Percentiles rank a stretch among this genome's conserved stretches.
phyloP scores from a whole-genome alignment of 2,329 filamentous ascomycete genomes.

The Raffaelea deltoideospora region DNA sequence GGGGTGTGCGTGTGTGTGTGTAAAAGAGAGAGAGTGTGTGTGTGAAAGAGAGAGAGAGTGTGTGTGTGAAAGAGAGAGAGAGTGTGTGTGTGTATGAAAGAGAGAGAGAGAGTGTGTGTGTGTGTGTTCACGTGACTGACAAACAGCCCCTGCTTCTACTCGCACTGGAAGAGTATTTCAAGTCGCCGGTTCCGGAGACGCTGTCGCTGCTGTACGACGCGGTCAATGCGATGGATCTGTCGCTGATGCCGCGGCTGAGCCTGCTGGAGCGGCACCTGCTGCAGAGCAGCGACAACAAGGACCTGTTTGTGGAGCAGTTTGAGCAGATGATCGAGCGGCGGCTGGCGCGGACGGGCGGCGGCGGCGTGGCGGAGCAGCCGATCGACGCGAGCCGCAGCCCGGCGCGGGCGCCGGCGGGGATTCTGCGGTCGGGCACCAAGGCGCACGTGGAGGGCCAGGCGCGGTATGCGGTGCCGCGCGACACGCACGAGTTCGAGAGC shows the following conservation, averaged over 20 bases:
- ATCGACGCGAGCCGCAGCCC: conserved; percentile 33
- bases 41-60: too few species aligned
- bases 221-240: conserved; percentile 93
- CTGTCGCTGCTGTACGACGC: conserved; percentile 78
- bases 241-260: conserved; percentile 75
- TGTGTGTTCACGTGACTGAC: neutral
- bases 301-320: conserved; percentile 96
- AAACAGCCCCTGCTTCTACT: conserved; percentile 68
- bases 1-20: too few species aligned
- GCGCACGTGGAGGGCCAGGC: conserved; percentile 46
- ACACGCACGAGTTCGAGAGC: conserved; percentile 96
- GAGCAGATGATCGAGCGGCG: conserved; percentile 83
- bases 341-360: conserved; percentile 43
- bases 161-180: conserved; percentile 94
- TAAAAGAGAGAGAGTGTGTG: too few species aligned
- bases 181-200: conserved; percentile 75
- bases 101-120: too few species aligned
- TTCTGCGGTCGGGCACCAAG: conserved; percentile 47
- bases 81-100: too few species aligned
- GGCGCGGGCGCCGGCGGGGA: conserved; percentile 25
- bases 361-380: conserved; percentile 23
- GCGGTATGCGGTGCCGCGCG: conserved; percentile 65
- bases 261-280: conserved; percentile 72
- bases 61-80: too few species aligned
- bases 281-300: conserved; percentile 82